Evolutionary conservation across 23 red algal genomes (phyloP).

Genomic region (Cyanidium caldarium): DNA sequence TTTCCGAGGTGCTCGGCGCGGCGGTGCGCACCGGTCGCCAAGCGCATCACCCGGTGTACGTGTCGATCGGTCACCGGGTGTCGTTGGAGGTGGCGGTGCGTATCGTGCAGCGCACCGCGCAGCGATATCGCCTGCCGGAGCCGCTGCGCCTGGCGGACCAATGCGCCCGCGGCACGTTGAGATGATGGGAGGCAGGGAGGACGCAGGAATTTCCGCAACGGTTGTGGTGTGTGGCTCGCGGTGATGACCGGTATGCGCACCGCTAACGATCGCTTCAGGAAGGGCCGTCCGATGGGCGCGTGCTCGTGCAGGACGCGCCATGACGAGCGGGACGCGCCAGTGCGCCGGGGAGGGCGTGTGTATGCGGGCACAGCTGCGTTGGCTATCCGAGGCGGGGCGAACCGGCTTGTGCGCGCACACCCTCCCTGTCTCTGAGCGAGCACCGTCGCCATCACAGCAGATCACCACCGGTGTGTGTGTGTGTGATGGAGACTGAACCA

Average conservation of each 20-base stretch:
- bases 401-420: too few relatives aligned
- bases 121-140: conserved; percentile 19
- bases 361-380: too few relatives aligned
- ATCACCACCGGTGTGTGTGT: too few relatives aligned
- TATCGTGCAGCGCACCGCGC: conserved; percentile 7
- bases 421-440: too few relatives aligned
- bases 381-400: too few relatives aligned
- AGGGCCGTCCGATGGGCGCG: neutral
- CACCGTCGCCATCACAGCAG: too few relatives aligned
- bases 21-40: neutral
- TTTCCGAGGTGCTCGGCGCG: conserved; percentile 21
- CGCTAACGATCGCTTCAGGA: neutral
- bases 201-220: neutral
- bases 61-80: conserved; percentile 70
- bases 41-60: conserved; percentile 59
- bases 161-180: neutral
- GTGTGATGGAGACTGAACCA: conserved; percentile 7
- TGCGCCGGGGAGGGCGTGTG: neutral
- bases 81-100: conserved; percentile 5
- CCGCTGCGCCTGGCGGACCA: conserved; percentile 23
- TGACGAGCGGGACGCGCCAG: neutral
- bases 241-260: neutral
- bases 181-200: neutral
- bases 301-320: too few relatives aligned
- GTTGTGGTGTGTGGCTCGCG: neutral